Percentiles rank a stretch among this genome's conserved stretches.
Conservation (phyloP, 2,329 filamentous ascomycete species). For the Geosmithia putterillii region DNA sequence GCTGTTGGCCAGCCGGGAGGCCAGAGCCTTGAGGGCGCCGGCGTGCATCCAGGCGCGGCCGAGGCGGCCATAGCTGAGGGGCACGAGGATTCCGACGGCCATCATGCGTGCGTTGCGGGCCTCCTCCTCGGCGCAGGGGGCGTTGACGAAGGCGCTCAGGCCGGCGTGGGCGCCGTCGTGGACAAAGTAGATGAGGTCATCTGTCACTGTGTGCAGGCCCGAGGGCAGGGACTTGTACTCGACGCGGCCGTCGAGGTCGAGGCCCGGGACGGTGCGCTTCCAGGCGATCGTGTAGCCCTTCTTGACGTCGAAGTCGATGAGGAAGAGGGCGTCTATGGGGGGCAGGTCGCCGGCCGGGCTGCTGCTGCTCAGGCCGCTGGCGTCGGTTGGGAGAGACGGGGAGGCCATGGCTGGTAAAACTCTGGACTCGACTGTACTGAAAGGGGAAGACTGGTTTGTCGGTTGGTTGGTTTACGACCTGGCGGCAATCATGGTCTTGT, state of each 20-base stretch:
- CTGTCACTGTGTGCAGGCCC: conserved; percentile 74
- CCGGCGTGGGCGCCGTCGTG: conserved; percentile 71
- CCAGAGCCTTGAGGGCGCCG: conserved; percentile 60
- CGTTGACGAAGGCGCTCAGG: conserved; percentile 83
- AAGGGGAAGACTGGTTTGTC: too few relatives aligned
- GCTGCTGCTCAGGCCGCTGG: conserved; percentile 8
- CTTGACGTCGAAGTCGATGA: conserved; percentile 87
- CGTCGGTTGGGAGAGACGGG: conserved; percentile 14
- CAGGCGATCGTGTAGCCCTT: conserved; percentile 84
- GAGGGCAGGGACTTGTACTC: conserved; percentile 96
- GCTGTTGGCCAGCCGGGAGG: conserved; percentile 49
- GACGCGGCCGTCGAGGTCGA: conserved; percentile 73
- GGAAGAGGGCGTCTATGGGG: conserved; percentile 62
- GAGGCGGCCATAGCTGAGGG: conserved; percentile 70
- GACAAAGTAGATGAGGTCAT: conserved; percentile 90
- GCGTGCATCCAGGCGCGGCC: conserved; percentile 87
- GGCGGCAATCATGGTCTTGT: too few relatives aligned
- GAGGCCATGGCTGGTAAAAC: conserved; percentile 21
- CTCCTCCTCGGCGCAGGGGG: conserved; percentile 60
- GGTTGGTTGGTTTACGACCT: too few relatives aligned
- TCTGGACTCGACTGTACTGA: too few relatives aligned
- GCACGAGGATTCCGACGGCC: conserved; percentile 79
- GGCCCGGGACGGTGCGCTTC: conserved; percentile 60
- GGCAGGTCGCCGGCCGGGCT: conserved; percentile 12
- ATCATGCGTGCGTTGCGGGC: conserved; percentile 87